These are phyloP conservation scores for Tylopilus felleus DNA, from an alignment of 768 basidiomycete species.

Conservation along the genomic window DNA sequence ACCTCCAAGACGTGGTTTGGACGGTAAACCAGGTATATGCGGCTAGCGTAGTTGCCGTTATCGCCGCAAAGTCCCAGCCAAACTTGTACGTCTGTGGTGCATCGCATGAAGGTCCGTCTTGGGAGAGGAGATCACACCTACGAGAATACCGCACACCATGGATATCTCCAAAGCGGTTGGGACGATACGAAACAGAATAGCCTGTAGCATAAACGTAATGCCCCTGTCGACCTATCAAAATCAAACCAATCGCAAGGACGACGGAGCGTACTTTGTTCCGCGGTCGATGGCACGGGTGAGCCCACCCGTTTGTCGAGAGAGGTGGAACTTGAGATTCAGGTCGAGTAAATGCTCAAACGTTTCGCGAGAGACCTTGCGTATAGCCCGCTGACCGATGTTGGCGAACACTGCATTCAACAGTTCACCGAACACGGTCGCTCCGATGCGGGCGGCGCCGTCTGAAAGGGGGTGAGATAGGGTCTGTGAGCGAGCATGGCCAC, in stretches of 20 bases:
- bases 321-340: constrained; percentile 89
- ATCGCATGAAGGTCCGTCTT: neutral
- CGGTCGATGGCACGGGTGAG: constrained; percentile 95
- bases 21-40: constrained; percentile 98
- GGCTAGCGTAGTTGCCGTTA: constrained; percentile 80
- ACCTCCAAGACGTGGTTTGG: constrained; percentile 95
- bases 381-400: constrained; percentile 89
- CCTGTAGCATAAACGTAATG: constrained; percentile 91
- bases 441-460: constrained; percentile 92
- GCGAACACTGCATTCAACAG: constrained; percentile 95
- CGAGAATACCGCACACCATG: constrained; percentile 96
- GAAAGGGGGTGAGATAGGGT: neutral
- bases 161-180: constrained; percentile 95
- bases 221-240: constrained; percentile 51
- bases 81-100: constrained; percentile 84
- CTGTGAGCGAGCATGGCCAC: constrained; percentile 29
- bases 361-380: constrained; percentile 91
- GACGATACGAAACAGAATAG: constrained; percentile 90
- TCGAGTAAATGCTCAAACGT: constrained; percentile 93
- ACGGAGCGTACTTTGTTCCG: constrained; percentile 78
- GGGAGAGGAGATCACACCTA: constrained; percentile 34
- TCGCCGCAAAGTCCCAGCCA: constrained; percentile 94
- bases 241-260: neutral
- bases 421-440: constrained; percentile 87
- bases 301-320: constrained; percentile 92